Percentiles rank a stretch among this genome's conserved stretches.
phyloP scores from a whole-genome alignment of 176 grass and related monocot genomes.

The Avena insularis region DNA sequence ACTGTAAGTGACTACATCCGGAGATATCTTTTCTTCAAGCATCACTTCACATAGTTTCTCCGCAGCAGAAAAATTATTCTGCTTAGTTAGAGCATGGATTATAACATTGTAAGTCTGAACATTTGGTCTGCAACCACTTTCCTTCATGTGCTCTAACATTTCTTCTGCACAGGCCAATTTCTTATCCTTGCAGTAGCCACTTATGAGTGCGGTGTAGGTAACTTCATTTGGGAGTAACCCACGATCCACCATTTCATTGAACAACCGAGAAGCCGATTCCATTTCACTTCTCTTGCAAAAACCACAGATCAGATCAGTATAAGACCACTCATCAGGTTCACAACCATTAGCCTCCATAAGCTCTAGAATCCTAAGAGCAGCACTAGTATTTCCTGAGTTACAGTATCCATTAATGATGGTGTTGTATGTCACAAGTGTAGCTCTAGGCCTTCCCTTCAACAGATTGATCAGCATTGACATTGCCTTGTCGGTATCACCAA shows the following conservation, averaged over 20 bases:
- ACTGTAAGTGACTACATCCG: conserved; percentile 73
- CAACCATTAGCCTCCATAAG: conserved; percentile 54
- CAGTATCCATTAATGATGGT: conserved; percentile 65
- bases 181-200: conserved; percentile 67
- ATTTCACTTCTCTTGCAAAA: conserved; percentile 49
- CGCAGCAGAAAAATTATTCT: conserved; percentile 57
- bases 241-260: conserved; percentile 50
- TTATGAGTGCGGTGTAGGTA: conserved; percentile 59
- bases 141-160: conserved; percentile 61
- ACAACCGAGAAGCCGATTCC: conserved; percentile 39
- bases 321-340: conserved; percentile 63
- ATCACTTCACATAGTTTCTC: conserved; percentile 57
- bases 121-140: conserved; percentile 66
- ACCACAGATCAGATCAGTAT: conserved; percentile 56
- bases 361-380: conserved; percentile 66
- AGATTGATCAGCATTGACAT: conserved; percentile 52
- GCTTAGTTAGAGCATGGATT: conserved; percentile 58
- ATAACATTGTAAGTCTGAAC: conserved; percentile 64
- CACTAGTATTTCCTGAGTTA: conserved; percentile 51
- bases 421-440: conserved; percentile 65
- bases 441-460: conserved; percentile 47
- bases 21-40: conserved; percentile 53
- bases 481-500: conserved; percentile 57
- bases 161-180: conserved; percentile 51
- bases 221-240: conserved; percentile 55